Conservation (phyloP, 2,329 filamentous ascomycete species). For the Cryphonectria japonica region DNA sequence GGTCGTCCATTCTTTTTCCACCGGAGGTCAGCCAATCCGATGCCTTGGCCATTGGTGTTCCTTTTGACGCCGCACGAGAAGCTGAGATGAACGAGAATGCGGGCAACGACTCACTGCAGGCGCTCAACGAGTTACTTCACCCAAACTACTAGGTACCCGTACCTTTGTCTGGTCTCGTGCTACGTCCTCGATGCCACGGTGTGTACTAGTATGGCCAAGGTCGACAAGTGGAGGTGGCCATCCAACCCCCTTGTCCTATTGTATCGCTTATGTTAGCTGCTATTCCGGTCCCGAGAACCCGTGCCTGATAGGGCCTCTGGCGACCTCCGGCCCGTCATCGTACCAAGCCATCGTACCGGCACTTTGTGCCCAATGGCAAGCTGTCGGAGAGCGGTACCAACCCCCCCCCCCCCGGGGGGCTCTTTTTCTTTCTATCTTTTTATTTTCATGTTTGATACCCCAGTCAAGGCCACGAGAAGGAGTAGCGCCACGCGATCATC, state of each 20-base stretch:
- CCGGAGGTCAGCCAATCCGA: neutral
- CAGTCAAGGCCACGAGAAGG: slow-evolving; percentile 2
- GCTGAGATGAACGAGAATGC: neutral
- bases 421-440: neutral
- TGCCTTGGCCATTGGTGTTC: neutral
- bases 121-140: too few species aligned
- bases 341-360: slow-evolving; percentile 10
- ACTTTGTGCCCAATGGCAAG: slow-evolving; percentile 5
- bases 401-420: neutral
- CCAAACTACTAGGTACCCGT: too few species aligned
- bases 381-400: neutral
- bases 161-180: neutral
- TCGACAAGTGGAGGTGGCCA: neutral
- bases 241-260: neutral
- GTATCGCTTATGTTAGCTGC: neutral
- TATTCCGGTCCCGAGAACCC: slow-evolving; percentile 7
- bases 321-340: slow-evolving; percentile 15
- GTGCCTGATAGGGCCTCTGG: neutral
- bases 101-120: too few species aligned
- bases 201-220: neutral
- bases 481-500: neutral
- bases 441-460: too few species aligned
- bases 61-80: neutral
- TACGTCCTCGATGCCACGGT: neutral
- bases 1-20: neutral